Percentiles rank a stretch among this genome's conserved stretches.
These are phyloP conservation scores for Trichoderma semiorbis DNA, from an alignment of 2,329 filamentous ascomycete species.

Conservation along the genomic window DNA sequence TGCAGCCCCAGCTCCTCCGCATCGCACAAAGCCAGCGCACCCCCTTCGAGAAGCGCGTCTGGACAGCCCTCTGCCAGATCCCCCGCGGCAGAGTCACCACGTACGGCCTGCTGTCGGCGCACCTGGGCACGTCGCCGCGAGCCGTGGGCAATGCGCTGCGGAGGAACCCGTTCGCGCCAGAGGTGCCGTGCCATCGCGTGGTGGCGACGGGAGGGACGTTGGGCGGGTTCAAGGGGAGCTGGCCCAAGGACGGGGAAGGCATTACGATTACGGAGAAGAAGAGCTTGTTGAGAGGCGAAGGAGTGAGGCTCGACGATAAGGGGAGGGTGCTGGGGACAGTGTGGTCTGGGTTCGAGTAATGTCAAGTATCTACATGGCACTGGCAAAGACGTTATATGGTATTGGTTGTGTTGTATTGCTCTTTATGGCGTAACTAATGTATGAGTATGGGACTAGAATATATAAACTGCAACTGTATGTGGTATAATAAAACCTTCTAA, in stretches of 20 bases:
- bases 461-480: background rate
- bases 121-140: conserved; percentile 67
- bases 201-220: conserved; percentile 69
- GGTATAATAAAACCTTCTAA: background rate
- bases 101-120: conserved; percentile 67
- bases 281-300: conserved; percentile 57
- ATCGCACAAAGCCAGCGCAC: conserved; percentile 46
- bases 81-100: conserved; percentile 73
- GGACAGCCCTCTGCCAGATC: conserved; percentile 71
- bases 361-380: too few relatives aligned
- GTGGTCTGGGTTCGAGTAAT: conserved; percentile 37
- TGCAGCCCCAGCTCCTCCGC: conserved; percentile 38
- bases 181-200: conserved; percentile 78
- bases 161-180: conserved; percentile 77
- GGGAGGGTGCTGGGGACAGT: conserved; percentile 59
- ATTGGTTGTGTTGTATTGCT: background rate
- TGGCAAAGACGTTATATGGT: background rate
- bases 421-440: background rate
- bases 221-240: conserved; percentile 68
- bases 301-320: conserved; percentile 58
- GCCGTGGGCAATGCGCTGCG: conserved; percentile 76
- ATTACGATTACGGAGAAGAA: conserved; percentile 64
- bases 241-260: conserved; percentile 58
- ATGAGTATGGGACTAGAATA: background rate
- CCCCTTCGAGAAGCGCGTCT: conserved; percentile 61